These are phyloP conservation scores for Triangularia setosa DNA, from an alignment of 2,329 filamentous ascomycete species.

Conservation along the genomic window DNA sequence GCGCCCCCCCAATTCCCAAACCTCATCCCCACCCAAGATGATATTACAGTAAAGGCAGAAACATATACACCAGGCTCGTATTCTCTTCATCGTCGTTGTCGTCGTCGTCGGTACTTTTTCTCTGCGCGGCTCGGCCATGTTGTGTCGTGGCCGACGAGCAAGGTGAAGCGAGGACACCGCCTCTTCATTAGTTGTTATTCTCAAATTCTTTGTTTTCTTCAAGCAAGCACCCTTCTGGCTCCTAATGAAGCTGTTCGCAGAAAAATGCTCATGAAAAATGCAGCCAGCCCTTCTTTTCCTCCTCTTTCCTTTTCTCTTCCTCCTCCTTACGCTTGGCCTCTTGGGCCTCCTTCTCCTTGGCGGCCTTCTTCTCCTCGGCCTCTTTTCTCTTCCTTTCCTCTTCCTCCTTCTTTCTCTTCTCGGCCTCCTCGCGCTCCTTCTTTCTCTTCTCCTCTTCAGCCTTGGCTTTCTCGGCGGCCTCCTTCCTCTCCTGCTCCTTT, in stretches of 20 bases:
- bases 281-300: constrained; percentile 18
- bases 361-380: constrained; percentile 13
- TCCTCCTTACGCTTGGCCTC: constrained; percentile 4
- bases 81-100: background rate
- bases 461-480: constrained; percentile 25
- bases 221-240: constrained; percentile 5
- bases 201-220: constrained; percentile 2
- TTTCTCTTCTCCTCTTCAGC: constrained; percentile 27
- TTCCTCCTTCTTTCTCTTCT: constrained; percentile 29
- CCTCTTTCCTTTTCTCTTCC: constrained; percentile 7
- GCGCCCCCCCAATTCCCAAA: background rate
- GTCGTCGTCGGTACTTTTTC: background rate
- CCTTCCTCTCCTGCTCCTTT: constrained; percentile 33
- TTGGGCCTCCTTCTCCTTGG: constrained; percentile 7
- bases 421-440: constrained; percentile 35
- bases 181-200: constrained; percentile 18
- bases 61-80: background rate
- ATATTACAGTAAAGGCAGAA: background rate
- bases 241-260: constrained; percentile 13
- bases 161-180: constrained; percentile 9
- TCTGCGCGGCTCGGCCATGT: background rate
- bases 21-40: background rate
- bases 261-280: constrained; percentile 14
- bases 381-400: constrained; percentile 22
- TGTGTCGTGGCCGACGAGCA: background rate